These are phyloP conservation scores for Gymnopilus dilepis DNA, from an alignment of 768 basidiomycete species.

Conservation along the genomic window DNA sequence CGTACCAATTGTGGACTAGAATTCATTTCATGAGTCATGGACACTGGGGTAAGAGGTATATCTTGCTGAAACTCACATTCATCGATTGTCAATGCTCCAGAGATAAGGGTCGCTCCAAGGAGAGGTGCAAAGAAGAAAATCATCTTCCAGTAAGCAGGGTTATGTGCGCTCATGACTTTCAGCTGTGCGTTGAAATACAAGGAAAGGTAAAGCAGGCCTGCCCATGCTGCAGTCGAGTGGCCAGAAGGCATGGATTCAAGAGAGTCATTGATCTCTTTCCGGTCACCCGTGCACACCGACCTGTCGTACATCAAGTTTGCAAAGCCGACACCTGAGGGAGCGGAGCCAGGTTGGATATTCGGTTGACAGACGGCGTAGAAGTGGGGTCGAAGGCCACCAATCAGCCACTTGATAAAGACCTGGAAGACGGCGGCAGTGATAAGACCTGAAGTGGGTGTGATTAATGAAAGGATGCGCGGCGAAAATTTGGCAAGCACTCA, in stretches of 20 bases:
- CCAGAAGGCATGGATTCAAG: slow-evolving; percentile 62
- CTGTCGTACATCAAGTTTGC: slow-evolving; percentile 55
- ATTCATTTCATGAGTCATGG: slow-evolving; percentile 2
- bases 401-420: slow-evolving; percentile 63
- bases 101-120: slow-evolving; percentile 60
- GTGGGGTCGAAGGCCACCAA: slow-evolving; percentile 55
- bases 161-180: slow-evolving; percentile 63
- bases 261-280: slow-evolving; percentile 58
- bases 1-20: slow-evolving; percentile 61
- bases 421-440: slow-evolving; percentile 39
- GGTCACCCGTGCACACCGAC: slow-evolving; percentile 59
- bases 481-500: slow-evolving; percentile 32
- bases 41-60: neutral
- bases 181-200: slow-evolving; percentile 59
- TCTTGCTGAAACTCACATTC: slow-evolving; percentile 43
- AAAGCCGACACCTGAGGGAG: slow-evolving; percentile 50
- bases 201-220: slow-evolving; percentile 53
- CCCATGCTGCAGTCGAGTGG: slow-evolving; percentile 63
- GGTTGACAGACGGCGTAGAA: slow-evolving; percentile 60
- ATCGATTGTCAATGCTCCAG: slow-evolving; percentile 61
- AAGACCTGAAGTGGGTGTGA: slow-evolving; percentile 25
- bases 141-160: slow-evolving; percentile 70
- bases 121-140: slow-evolving; percentile 60
- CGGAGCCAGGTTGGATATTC: slow-evolving; percentile 32
- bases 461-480: neutral